Percentiles rank a stretch among this genome's conserved stretches.
Evolutionary conservation across 176 grass and related monocot species (phyloP).

Genomic region (Puya raimondii): DNA sequence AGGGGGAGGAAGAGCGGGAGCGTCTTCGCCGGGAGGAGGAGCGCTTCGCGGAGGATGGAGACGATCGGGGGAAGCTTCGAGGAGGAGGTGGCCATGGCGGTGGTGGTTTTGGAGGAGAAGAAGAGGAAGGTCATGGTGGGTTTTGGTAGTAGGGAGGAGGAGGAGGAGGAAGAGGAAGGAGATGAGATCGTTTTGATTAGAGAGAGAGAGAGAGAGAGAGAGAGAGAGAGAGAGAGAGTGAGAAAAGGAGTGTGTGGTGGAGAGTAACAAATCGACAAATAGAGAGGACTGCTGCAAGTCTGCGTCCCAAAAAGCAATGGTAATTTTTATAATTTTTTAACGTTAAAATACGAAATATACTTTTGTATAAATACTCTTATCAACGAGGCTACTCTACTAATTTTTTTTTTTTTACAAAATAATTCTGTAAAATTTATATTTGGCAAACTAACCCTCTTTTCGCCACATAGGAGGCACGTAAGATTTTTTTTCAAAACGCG

Average conservation of each 20-base stretch:
- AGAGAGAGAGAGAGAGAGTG: neutral
- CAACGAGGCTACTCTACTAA: no score
- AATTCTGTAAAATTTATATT: no score
- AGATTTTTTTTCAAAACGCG: no score
- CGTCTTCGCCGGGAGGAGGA: slow-evolving; percentile 18
- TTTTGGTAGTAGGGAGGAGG: slow-evolving; percentile 10
- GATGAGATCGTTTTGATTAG: neutral
- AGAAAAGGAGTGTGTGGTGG: neutral
- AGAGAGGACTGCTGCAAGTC: no score
- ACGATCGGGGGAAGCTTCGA: slow-evolving; percentile 9
- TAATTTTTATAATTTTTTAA: no score
- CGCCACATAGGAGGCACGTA: no score
- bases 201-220: neutral
- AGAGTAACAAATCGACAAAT: no score
- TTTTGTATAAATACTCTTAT: no score
- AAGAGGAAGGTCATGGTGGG: slow-evolving; percentile 5
- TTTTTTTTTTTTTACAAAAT: no score
- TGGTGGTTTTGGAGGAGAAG: slow-evolving; percentile 11
- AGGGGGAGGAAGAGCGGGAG: slow-evolving; percentile 21
- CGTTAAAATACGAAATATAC: no score
- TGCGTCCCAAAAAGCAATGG: no score
- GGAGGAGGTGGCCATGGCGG: neutral
- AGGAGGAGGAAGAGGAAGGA: neutral
- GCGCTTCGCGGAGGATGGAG: slow-evolving; percentile 30
- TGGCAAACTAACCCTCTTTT: no score